Base-by-base conservation (phyloP, 192 early-diverging fungal genomes). In the Coemansia umbellata region DNA sequence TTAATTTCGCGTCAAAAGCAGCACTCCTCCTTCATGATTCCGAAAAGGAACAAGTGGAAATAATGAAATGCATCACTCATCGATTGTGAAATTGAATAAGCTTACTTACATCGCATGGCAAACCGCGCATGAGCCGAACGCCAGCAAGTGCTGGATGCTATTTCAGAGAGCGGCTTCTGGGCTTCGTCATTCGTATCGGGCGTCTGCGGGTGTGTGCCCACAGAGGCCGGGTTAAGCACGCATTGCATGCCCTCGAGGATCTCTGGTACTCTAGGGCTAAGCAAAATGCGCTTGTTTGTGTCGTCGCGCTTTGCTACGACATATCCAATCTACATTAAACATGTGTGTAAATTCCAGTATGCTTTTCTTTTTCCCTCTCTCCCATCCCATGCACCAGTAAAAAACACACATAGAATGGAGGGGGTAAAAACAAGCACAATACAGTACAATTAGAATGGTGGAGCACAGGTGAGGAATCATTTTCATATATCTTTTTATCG, bases 271-370 rank as follows among this genome's bases (percentile, higher is more conserved):
- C 73, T 43, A 6, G 73, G 57, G 37, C 73, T 76, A 30, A 76
- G 66, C 42, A 65, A 45, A 9, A 60, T 36, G 35, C 65, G 57
- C 32, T 57, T 49, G 57, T 53, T 51, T 23, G 39, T 50, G 18
- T 69, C 66, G 61, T 76, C 66, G 18, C 73, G 62, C 55, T 69
- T 76, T 22, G 69, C 73, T 31, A 76, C 53, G 8, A 76, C 61
- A 31, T 69, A 76, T 5, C 73, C 73, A 47, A 76, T 63, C 73
- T 76, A 76, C 30, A 40, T 19, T 33, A 15, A 23, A 14, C 14
- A 30, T 13, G 19, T 31, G 24, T 31, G n/a, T 13, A 8, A 6
- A 28, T 50, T 21, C 31, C 32, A 41, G 3, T 13, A 19, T 14
- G 37, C 37, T 17, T 17, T 8, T 4, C 13, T 17, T 22, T 23